A percentile compares a stretch with the other conserved stretches of the same genome.
Conservation (phyloP, 2,329 filamentous ascomycete genomes). For the Alternaria ethzedia region DNA sequence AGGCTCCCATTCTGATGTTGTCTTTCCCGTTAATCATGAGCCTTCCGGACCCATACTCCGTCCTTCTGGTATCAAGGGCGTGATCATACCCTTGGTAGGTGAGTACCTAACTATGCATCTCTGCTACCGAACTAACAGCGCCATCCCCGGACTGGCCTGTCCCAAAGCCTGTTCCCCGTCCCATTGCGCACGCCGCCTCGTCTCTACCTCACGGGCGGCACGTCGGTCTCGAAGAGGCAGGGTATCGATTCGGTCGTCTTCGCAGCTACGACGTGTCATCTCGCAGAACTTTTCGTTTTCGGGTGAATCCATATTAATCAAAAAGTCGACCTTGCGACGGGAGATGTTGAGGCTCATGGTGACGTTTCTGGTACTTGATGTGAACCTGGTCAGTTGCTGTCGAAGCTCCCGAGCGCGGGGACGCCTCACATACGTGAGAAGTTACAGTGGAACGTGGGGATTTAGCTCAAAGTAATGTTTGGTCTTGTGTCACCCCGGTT, state of each 20-base stretch:
- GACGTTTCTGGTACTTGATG: background rate
- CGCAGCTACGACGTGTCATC: background rate
- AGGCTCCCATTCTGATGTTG: background rate
- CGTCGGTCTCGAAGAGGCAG: background rate
- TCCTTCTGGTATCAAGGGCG: background rate
- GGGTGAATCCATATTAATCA: background rate
- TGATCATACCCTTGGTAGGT: background rate
- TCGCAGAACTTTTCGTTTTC: background rate
- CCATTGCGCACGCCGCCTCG: background rate
- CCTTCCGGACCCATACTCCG: background rate
- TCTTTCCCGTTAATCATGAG: background rate
- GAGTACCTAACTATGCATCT: background rate
- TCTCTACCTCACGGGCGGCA: background rate
- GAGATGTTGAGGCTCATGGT: background rate
- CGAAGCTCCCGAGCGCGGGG: background rate
- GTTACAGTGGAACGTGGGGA: background rate
- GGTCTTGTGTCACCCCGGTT: background rate
- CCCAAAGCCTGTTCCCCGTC: background rate
- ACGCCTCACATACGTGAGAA: background rate
- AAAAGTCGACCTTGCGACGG: background rate
- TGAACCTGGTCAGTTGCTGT: background rate
- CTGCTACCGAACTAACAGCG: background rate
- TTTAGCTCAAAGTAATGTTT: background rate
- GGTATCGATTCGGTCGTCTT: background rate
- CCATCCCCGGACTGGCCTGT: background rate